These are phyloP conservation scores for Setaria viridis DNA, from an alignment of 202 grass and related monocot genomes.

Conservation along the genomic window DNA sequence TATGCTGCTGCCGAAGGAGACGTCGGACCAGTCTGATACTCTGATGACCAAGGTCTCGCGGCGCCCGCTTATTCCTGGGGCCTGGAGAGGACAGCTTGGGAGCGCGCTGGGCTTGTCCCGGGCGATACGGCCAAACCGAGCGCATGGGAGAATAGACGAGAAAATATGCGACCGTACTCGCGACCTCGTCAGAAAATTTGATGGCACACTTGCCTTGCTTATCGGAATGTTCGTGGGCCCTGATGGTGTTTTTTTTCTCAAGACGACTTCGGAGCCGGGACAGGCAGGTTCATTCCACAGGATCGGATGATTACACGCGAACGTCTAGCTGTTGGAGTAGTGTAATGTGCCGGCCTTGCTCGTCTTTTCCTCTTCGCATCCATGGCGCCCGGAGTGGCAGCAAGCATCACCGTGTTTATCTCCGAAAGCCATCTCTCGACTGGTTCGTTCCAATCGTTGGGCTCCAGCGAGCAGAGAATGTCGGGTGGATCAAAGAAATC, in stretches of 20 bases:
- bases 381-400: neutral
- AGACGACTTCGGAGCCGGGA: neutral
- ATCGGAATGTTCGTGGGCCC: neutral
- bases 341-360: neutral
- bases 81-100: neutral
- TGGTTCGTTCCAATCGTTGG: no score
- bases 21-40: neutral
- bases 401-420: neutral
- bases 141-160: neutral
- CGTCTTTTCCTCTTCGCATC: neutral
- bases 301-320: neutral
- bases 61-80: neutral
- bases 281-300: neutral
- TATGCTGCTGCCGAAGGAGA: slow-evolving; percentile 21
- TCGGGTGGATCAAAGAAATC: no score
- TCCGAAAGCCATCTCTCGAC: no score
- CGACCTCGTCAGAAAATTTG: neutral
- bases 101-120: neutral
- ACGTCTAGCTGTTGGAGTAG: neutral
- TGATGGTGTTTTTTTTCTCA: neutral
- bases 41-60: neutral
- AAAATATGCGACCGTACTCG: neutral
- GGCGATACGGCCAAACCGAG: slow-evolving; percentile 24
- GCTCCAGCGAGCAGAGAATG: no score
- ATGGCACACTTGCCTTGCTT: neutral